These are phyloP conservation scores for Coemansia sp. DNA, from an alignment of 192 early-diverging fungal genomes.

Conservation along the genomic window DNA sequence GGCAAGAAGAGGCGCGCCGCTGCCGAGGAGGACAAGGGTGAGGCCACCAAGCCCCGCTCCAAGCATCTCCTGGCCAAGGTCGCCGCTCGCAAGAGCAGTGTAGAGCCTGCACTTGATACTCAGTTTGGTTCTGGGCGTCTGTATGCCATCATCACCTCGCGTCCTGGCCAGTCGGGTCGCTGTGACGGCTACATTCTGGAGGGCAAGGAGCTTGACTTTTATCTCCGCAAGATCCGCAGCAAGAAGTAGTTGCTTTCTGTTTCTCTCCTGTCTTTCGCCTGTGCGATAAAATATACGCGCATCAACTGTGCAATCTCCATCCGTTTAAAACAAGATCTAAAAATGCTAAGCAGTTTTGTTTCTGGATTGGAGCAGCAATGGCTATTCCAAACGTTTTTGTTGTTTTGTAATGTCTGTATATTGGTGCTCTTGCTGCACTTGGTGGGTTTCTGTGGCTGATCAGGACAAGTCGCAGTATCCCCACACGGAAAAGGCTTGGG, in stretches of 20 bases:
- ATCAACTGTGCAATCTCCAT: neutral
- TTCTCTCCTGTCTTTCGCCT: constrained; percentile 14
- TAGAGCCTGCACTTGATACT: constrained; percentile 85
- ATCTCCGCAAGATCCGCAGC: constrained; percentile 81
- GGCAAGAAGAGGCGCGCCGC: constrained; percentile 69
- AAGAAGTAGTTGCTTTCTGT: constrained; percentile 56
- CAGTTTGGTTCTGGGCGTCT: constrained; percentile 94
- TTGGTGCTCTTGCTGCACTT: too few relatives aligned
- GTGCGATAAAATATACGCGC: constrained; percentile 35
- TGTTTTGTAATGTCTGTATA: too few relatives aligned
- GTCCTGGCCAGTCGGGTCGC: constrained; percentile 97
- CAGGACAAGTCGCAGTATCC: too few relatives aligned
- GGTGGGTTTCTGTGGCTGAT: too few relatives aligned
- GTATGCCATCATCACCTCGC: constrained; percentile 89
- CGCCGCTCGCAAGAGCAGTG: constrained; percentile 79
- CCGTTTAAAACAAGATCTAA: neutral
- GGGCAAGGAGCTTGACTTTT: constrained; percentile 99
- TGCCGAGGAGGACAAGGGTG: constrained; percentile 58
- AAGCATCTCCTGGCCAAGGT: constrained; percentile 89
- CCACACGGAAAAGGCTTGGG: too few relatives aligned
- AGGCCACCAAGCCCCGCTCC: constrained; percentile 83
- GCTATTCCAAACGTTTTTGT: too few relatives aligned
- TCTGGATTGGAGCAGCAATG: too few relatives aligned
- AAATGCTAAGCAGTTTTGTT: too few relatives aligned
- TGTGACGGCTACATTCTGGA: constrained; percentile 98